Evolutionary conservation across 345 rosid species (phyloP), one percentile per base, ranked within the genome.

Genomic region (Eucalyptus pauciflora): DNA sequence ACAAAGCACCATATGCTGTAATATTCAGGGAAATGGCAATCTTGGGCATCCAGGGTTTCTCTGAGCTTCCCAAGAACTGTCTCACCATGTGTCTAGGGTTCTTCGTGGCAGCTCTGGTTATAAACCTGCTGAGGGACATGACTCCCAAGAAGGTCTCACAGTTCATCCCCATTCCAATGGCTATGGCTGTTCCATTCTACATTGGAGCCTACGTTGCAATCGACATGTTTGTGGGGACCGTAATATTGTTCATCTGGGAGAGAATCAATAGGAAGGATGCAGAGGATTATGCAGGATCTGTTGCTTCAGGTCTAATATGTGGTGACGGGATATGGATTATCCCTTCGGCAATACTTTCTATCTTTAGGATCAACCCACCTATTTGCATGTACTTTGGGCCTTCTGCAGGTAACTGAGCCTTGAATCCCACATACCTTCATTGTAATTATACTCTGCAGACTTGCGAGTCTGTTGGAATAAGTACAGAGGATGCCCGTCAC

Each of bases 341-440:
- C 76, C 99, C 99, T 16, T 96, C 99, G 4, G 99, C 99, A 5
- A 71, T 96, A n/a, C 97, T 97, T 49, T 95, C 99, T 9, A 95
- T 97, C 89, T 93, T 97, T 67, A 96, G 94, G 94, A 91, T 97
- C 90, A 93, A 95, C 87, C 99, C 99, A 3, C 99, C 99, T 48
- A 96, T 96, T 67, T 97, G 99, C 92, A 97, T 97, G 99, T 94
- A 95, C 92, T 97, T 96, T 46, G 96, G 99, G 49, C 99, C 98
- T 15, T 85, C 98, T 18, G 29, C 87, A 14, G 87, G 93, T 80
- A 62, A 90, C 20, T 96, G 93, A 94, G 27, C 27, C 91, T 86
- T 56, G 60, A 71, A 13, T 51, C 85, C 58, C 79, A 48, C 45
- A 27, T 43, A 15, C 46, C 52, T 54, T 16, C 86, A 89, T 67